phyloP scores from a whole-genome alignment of 306 rosid species.

The Luffa aegyptiaca region DNA sequence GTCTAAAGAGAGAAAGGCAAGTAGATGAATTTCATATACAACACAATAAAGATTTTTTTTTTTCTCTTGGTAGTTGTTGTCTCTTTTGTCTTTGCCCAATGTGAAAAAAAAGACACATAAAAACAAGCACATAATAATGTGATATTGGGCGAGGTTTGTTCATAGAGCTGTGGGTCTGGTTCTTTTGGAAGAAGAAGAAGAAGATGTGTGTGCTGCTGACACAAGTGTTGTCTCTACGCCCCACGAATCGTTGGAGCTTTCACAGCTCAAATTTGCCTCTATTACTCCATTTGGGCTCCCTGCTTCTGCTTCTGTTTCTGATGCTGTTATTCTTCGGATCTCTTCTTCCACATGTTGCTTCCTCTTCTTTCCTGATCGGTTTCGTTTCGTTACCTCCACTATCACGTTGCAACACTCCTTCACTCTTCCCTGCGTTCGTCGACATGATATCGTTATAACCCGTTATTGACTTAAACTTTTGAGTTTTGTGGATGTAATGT shows the following conservation, averaged over 20 bases:
- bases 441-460: neutral
- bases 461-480: neutral
- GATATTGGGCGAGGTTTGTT: neutral
- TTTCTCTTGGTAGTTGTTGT: no score
- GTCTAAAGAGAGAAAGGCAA: conserved; percentile 23
- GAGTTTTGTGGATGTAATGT: neutral
- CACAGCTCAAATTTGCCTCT: conserved; percentile 54
- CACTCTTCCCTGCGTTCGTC: conserved; percentile 66
- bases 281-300: conserved; percentile 76
- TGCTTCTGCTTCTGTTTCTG: conserved; percentile 1
- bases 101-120: neutral
- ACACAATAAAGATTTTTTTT: no score
- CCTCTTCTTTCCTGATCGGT: conserved; percentile 33
- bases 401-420: conserved; percentile 55
- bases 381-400: conserved; percentile 21
- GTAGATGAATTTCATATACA: no score
- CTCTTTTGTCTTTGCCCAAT: neutral
- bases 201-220: conserved; percentile 1
- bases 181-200: conserved; percentile 48
- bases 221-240: conserved; percentile 34
- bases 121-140: no score
- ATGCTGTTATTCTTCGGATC: neutral
- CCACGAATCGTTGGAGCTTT: conserved; percentile 84
- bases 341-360: conserved; percentile 37
- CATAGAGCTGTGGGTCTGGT: conserved; percentile 20